Conservation (phyloP, 1,139 yeast genomes). For the Candida sp. region DNA sequence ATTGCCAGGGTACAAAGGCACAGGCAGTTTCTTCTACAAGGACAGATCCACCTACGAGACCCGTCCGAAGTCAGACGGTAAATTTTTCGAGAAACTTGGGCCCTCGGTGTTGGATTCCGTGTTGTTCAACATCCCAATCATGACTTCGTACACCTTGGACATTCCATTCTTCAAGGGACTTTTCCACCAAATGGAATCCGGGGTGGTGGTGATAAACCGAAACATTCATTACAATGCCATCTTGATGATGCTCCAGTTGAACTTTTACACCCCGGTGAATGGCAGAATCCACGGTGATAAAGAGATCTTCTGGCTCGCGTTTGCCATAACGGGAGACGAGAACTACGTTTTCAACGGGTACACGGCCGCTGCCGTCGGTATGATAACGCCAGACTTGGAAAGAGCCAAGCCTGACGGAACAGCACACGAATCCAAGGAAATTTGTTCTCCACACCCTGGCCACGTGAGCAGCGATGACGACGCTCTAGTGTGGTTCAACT, state of each 20-base stretch:
- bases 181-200: conserved; percentile 56
- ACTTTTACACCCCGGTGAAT: conserved; percentile 41
- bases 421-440: conserved; percentile 28
- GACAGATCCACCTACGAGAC: conserved; percentile 46
- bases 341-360: conserved; percentile 50
- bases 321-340: conserved; percentile 56
- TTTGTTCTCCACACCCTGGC: conserved; percentile 45
- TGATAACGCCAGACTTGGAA: conserved; percentile 35
- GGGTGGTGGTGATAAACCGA: conserved; percentile 50
- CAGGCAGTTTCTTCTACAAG: conserved; percentile 52
- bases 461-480: conserved; percentile 38
- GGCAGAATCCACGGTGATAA: conserved; percentile 63
- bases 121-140: conserved; percentile 34
- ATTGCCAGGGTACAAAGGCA: conserved; percentile 31
- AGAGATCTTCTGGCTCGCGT: conserved; percentile 68
- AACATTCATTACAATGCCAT: conserved; percentile 45
- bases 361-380: conserved; percentile 58
- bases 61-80: conserved; percentile 31
- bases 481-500: conserved; percentile 37
- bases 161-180: conserved; percentile 33
- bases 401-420: conserved; percentile 26
- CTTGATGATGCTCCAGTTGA: conserved; percentile 46
- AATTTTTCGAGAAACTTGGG: conserved; percentile 38
- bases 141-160: conserved; percentile 33
- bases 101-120: conserved; percentile 44